A percentile compares a stretch with the other conserved stretches of the same genome.
Conservation (phyloP, 148 eudicot species). For the Spergularia bocconei region DNA sequence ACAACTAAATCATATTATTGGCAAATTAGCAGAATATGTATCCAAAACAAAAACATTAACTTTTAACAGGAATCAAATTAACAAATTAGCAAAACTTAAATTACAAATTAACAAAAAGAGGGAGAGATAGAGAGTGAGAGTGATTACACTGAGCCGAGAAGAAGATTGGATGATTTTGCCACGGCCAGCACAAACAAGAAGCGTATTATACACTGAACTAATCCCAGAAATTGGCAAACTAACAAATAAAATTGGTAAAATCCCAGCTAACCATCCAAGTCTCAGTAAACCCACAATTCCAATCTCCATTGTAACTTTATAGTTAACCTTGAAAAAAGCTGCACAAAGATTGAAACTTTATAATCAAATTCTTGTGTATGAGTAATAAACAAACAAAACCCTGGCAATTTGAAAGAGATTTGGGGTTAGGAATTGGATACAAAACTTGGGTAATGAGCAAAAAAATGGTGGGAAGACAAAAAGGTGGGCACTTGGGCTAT, state of each 20-base stretch:
- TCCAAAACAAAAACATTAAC: too few relatives aligned
- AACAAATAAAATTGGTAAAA: slow-evolving; percentile 56
- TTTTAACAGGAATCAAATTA: neutral
- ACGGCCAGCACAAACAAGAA: slow-evolving; percentile 55
- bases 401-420: neutral
- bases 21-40: neutral
- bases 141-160: slow-evolving; percentile 36
- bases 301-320: slow-evolving; percentile 27
- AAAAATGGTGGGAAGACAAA: neutral
- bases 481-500: neutral
- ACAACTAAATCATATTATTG: too few relatives aligned
- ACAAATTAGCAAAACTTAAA: neutral
- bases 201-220: slow-evolving; percentile 23
- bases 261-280: slow-evolving; percentile 57
- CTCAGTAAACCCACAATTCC: slow-evolving; percentile 46
- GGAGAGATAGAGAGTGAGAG: neutral
- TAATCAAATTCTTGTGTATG: neutral
- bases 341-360: neutral
- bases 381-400: neutral
- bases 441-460: slow-evolving; percentile 22
- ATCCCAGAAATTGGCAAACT: slow-evolving; percentile 43
- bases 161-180: slow-evolving; percentile 61
- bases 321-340: too few relatives aligned
- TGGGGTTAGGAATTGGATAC: slow-evolving; percentile 17
- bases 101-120: neutral